Base-by-base conservation (phyloP, 441 rosid genomes). In the Populus hybrid region DNA sequence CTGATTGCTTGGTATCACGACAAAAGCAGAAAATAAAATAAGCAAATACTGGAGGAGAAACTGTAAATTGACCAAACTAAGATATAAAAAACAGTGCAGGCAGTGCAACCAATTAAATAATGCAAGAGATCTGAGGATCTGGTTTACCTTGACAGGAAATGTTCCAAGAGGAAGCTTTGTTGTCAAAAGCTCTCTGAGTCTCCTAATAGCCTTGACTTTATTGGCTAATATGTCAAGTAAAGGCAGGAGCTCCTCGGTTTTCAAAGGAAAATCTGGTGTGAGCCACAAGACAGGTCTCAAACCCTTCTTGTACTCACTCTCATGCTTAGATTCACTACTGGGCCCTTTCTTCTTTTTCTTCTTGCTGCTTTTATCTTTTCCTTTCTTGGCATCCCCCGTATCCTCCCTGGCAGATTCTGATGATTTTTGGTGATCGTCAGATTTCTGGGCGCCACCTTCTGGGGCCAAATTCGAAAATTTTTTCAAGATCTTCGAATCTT, bases 111-210 rank as follows among this genome's bases (percentile, higher is more conserved):
- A 63, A 45, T 16, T 23, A 64, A 45, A 36, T 6, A 33, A 31
- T 18, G 16, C 7, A 74, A 16, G 26, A 40, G 6, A 71, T 53
- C 74, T 74, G 8, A 42, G 45, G 73, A 18, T 53, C 61, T 53
- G 61, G 7, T 53, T 79, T 88, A 96, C 99, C 97, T 96, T 94
- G 82, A 94, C 96, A 81, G 99, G 99, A 86, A 96, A 96, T 79
- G 98, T 96, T 74, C 98, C 99, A 33, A 45, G 20, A 33, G 98
- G 99, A 73, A 96, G 92, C 82, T 96, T 96, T 63, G 99, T 94
- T 59, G 99, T 96, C 85, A 96, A 87, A 77, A 96, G 99, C 86
- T 96, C 99, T 82, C 98, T 92, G 59, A 96, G 91, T 83, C 99
- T 93, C 91, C 95, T 89, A 76, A 94, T 67, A 72, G 99, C 99